These are phyloP conservation scores for Populus trichocarpa DNA, from an alignment of 441 rosid species.

Conservation along the genomic window DNA sequence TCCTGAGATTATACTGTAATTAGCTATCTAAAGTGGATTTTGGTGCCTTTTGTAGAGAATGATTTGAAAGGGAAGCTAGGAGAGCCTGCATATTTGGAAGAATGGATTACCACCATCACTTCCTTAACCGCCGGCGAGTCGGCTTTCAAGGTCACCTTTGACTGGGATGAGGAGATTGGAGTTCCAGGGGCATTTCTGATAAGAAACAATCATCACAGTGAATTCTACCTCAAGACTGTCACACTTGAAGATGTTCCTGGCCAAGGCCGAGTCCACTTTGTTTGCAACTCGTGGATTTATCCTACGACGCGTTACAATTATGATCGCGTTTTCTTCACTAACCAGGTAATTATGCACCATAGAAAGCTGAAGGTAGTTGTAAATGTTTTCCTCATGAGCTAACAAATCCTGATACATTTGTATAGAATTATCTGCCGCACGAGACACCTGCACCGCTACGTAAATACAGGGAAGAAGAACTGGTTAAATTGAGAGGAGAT, in stretches of 20 bases:
- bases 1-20: neutral
- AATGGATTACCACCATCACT: neutral
- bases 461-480: too few relatives aligned
- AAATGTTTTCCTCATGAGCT: neutral
- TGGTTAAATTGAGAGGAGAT: too few relatives aligned
- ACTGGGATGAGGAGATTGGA: neutral
- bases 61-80: too few relatives aligned
- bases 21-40: neutral
- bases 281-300: slow-evolving; percentile 2
- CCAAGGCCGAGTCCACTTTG: neutral
- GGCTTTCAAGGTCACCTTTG: neutral
- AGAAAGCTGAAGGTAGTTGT: neutral
- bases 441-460: neutral
- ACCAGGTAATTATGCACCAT: neutral
- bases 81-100: neutral
- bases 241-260: slow-evolving; percentile 5
- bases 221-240: too few relatives aligned
- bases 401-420: neutral
- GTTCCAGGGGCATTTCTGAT: too few relatives aligned
- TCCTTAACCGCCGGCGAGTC: neutral
- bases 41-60: neutral
- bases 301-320: neutral
- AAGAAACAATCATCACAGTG: too few relatives aligned
- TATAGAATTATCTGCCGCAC: neutral
- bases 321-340: neutral